These are phyloP conservation scores for Turnera subulata DNA, from an alignment of 345 rosid genomes.

Conservation along the genomic window DNA sequence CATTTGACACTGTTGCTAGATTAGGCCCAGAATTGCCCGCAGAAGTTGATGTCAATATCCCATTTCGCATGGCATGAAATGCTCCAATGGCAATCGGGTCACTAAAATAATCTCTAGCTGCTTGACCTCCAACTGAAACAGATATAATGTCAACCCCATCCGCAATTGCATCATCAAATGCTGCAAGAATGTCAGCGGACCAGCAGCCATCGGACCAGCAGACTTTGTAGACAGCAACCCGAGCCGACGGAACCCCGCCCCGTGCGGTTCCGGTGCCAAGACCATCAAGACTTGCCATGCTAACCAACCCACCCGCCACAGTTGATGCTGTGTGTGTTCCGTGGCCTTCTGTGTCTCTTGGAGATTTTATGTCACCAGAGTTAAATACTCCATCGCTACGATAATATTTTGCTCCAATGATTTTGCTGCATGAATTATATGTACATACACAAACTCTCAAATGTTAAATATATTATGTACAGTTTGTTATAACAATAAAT, in stretches of 20 bases:
- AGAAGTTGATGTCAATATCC: conserved; percentile 9
- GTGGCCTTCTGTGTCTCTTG: conserved; percentile 12
- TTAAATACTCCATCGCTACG: background rate
- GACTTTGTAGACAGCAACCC: conserved; percentile 15
- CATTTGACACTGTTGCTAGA: conserved; percentile 8
- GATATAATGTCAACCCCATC: conserved; percentile 21
- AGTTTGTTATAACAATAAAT: too few relatives aligned
- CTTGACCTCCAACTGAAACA: conserved; percentile 9
- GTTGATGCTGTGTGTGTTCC: conserved; percentile 18
- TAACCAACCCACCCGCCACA: conserved; percentile 8
- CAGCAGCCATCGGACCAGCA: conserved; percentile 15
- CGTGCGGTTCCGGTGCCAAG: conserved; percentile 12
- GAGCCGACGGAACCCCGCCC: conserved; percentile 18
- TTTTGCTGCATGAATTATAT: conserved; percentile 13
- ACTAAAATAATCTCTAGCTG: background rate
- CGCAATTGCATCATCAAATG: too few relatives aligned
- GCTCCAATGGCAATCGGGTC: conserved; percentile 10
- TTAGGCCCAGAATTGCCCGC: conserved; percentile 28
- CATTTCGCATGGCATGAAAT: conserved; percentile 18
- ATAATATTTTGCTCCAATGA: conserved; percentile 14
- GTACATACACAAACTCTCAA: too few relatives aligned
- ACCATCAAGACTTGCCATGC: conserved; percentile 7
- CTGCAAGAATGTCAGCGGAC: conserved; percentile 18
- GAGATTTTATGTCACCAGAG: conserved; percentile 1
- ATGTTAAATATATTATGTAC: too few relatives aligned